These are phyloP conservation scores for Myxozyma lipomycoides DNA, from an alignment of 805 yeast genomes.

Conservation along the genomic window DNA sequence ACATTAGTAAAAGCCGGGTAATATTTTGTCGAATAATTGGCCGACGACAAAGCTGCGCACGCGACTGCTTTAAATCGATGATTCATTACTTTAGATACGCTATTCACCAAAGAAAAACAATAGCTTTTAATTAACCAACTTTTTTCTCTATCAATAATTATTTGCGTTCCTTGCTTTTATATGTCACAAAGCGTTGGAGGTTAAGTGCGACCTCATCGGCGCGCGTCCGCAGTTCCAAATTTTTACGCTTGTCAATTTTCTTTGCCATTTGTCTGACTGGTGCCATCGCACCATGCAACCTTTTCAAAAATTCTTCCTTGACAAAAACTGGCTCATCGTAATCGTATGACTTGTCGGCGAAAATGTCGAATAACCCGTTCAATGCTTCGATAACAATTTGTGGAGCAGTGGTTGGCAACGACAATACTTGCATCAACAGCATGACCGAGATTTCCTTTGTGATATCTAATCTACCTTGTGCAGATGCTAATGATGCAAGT, in stretches of 20 bases:
- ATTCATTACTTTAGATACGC: too few relatives aligned
- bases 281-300: slow-evolving; percentile 45
- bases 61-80: too few relatives aligned
- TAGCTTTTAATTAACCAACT: too few relatives aligned
- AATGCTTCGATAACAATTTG: slow-evolving; percentile 55
- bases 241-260: slow-evolving; percentile 61
- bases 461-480: slow-evolving; percentile 44
- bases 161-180: slow-evolving; percentile 53
- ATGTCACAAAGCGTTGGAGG: slow-evolving; percentile 69
- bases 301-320: slow-evolving; percentile 44
- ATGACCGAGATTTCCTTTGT: slow-evolving; percentile 48
- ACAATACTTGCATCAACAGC: slow-evolving; percentile 38
- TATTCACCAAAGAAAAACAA: too few relatives aligned
- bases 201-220: slow-evolving; percentile 67
- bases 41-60: too few relatives aligned
- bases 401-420: slow-evolving; percentile 35
- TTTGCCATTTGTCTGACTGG: slow-evolving; percentile 53
- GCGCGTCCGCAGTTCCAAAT: slow-evolving; percentile 52
- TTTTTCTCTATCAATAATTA: too few relatives aligned
- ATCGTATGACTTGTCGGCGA: slow-evolving; percentile 62
- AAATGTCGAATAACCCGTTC: slow-evolving; percentile 69
- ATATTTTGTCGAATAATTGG: too few relatives aligned
- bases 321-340: slow-evolving; percentile 72
- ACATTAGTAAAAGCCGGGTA: background rate
- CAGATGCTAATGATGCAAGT: slow-evolving; percentile 48